Base-by-base conservation (phyloP, 192 early-diverging fungal genomes). In the Phycomyces blakesleeanus region DNA sequence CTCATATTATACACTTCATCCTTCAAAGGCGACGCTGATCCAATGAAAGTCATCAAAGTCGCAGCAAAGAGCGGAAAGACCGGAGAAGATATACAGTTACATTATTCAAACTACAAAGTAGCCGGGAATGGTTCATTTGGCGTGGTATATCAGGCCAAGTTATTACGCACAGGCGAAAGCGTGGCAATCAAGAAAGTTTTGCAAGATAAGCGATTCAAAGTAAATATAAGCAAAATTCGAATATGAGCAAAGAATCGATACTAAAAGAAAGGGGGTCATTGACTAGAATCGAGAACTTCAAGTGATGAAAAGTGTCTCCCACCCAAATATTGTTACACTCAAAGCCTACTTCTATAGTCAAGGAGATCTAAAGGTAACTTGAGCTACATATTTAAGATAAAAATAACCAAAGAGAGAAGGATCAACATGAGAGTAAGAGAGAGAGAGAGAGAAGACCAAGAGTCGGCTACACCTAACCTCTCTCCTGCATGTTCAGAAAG, bases 61-160 rank as follows among this genome's bases (percentile, higher is more conserved):
- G 80, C 81, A 55, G 95, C 95, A n/a, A 91, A 89, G 64, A 91
- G 94, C 63, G 95, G 93, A 67, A 89, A 83, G 65, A 87, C 90
- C 8, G 90, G 89, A 49, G 91, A 93, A 62, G 85, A 93, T 51
- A 79, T 88, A 39, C 90, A 96, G 59, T 85, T 99, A 39, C 79
- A 86, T 37, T 99, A 97, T 72, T 87, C 93, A 25, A 92, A 94
- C 70, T 90, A 87, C 77, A 95, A 94, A 68, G 89, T 97, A 25
- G 86, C 96, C 47, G 97, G 97, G 57, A 98, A 97, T 69, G 97
- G 97, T 15, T 95, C 94, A 24, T 99, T 99, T 76, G 97, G 97
- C 53, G 95, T 99, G 15, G 97, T 99, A n/a, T 96, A 91, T 75
- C 94, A 96, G 77, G 97, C 95, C 26, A 93, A 94, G 75, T 74